These are phyloP conservation scores for Amauroascus niger DNA, from an alignment of 2,329 filamentous ascomycete genomes.

Conservation along the genomic window DNA sequence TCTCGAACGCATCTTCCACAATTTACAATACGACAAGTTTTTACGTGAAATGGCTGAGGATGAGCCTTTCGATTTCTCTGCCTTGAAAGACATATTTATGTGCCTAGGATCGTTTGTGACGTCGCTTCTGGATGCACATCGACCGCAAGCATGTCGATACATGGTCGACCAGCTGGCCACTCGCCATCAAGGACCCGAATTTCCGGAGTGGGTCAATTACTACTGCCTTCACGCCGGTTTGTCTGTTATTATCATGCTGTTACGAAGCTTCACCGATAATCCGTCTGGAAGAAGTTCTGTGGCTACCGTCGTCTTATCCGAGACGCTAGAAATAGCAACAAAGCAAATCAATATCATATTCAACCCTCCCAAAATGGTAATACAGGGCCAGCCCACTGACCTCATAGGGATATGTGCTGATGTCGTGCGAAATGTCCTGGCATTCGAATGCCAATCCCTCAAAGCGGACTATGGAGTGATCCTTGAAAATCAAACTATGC, in stretches of 20 bases:
- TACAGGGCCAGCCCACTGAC: conserved; percentile 42
- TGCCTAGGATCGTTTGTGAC: conserved; percentile 72
- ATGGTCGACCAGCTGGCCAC: conserved; percentile 65
- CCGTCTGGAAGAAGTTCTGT: conserved; percentile 38
- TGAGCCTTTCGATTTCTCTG: conserved; percentile 44
- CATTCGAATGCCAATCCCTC: conserved; percentile 61
- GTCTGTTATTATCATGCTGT: conserved; percentile 37
- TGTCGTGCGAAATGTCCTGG: conserved; percentile 57
- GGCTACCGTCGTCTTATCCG: conserved; percentile 40
- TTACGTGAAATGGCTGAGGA: conserved; percentile 45
- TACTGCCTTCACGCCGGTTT: conserved; percentile 41
- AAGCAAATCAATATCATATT: conserved; percentile 50
- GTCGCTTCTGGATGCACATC: conserved; percentile 65
- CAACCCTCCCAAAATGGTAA: conserved; percentile 42
- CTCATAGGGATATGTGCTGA: conserved; percentile 50
- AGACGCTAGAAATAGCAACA: conserved; percentile 40
- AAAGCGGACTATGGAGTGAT: conserved; percentile 60
- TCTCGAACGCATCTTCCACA: conserved; percentile 73
- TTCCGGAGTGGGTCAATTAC: conserved; percentile 36
- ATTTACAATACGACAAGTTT: conserved; percentile 53
- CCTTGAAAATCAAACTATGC: conserved; percentile 50
- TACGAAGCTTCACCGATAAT: conserved; percentile 41
- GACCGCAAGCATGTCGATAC: conserved; percentile 70
- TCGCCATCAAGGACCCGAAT: conserved; percentile 37
- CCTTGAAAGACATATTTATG: conserved; percentile 55